These are phyloP conservation scores for Ascoidea tarda DNA, from an alignment of 805 yeast species.

Conservation along the genomic window DNA sequence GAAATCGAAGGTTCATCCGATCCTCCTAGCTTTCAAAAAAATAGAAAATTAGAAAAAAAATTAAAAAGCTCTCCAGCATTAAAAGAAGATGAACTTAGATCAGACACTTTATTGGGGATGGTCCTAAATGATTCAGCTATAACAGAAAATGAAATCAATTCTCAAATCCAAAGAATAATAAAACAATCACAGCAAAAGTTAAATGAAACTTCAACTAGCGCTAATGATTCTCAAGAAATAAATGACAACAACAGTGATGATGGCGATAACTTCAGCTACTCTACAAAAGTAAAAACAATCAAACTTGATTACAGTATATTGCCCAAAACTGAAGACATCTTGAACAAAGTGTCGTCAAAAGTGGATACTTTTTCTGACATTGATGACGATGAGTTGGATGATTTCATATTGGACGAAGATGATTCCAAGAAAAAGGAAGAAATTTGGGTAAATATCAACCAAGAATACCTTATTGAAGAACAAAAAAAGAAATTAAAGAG, in stretches of 20 bases:
- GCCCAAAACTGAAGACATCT: slow-evolving; percentile 44
- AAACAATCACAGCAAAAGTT: background rate
- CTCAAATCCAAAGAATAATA: slow-evolving; percentile 17
- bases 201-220: background rate
- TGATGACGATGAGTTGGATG: slow-evolving; percentile 69
- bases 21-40: slow-evolving; percentile 75
- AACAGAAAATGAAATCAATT: slow-evolving; percentile 30
- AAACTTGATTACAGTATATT: slow-evolving; percentile 19
- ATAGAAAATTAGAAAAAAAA: slow-evolving; percentile 36
- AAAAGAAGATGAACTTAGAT: slow-evolving; percentile 23
- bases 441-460: slow-evolving; percentile 83
- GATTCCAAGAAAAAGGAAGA: slow-evolving; percentile 66
- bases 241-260: background rate
- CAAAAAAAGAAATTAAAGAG: slow-evolving; percentile 71
- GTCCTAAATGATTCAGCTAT: slow-evolving; percentile 29
- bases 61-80: slow-evolving; percentile 21
- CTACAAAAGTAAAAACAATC: background rate
- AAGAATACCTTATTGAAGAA: slow-evolving; percentile 73
- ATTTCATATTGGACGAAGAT: slow-evolving; percentile 45
- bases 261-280: background rate
- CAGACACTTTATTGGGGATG: slow-evolving; percentile 29
- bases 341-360: slow-evolving; percentile 40
- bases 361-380: slow-evolving; percentile 57
- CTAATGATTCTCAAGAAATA: background rate
- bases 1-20: slow-evolving; percentile 23